These are phyloP conservation scores for Colletotrichum tamarilloi DNA, from an alignment of 2,329 filamentous ascomycete genomes.

Conservation along the genomic window DNA sequence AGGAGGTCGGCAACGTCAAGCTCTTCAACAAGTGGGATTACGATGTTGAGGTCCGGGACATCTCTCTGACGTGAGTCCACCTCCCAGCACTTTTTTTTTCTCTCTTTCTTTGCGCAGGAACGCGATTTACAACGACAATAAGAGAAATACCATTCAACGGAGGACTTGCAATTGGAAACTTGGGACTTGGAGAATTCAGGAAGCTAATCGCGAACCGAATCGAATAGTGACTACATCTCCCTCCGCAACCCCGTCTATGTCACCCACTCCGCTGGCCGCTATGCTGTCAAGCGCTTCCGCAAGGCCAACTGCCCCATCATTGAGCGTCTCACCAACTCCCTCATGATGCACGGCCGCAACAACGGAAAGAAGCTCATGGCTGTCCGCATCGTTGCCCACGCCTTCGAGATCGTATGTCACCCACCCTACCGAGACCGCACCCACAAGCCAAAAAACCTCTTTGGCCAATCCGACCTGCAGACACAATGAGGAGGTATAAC, in stretches of 20 bases:
- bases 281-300: slow-evolving; percentile 99
- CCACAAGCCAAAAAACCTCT: slow-evolving; percentile 35
- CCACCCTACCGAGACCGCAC: slow-evolving; percentile 15
- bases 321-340: slow-evolving; percentile 99
- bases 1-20: slow-evolving; percentile 93
- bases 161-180: slow-evolving; percentile 19
- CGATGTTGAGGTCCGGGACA: slow-evolving; percentile 99
- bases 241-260: slow-evolving; percentile 99
- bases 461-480: background rate
- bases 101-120: background rate
- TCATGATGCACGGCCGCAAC: slow-evolving; percentile 99
- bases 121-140: background rate
- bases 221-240: slow-evolving; percentile 95
- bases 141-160: background rate
- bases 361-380: slow-evolving; percentile 99
- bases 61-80: slow-evolving; percentile 87
- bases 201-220: slow-evolving; percentile 47
- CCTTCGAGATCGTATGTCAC: slow-evolving; percentile 96
- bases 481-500: background rate
- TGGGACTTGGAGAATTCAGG: slow-evolving; percentile 13
- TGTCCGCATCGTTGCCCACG: slow-evolving; percentile 97
- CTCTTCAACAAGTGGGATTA: slow-evolving; percentile 98
- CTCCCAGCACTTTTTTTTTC: background rate
- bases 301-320: slow-evolving; percentile 99
- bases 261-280: slow-evolving; percentile 98